Percentiles rank a stretch among this genome's conserved stretches.
Evolutionary conservation across 331 rosid species (phyloP).

Genomic region (Arachis monticola): DNA sequence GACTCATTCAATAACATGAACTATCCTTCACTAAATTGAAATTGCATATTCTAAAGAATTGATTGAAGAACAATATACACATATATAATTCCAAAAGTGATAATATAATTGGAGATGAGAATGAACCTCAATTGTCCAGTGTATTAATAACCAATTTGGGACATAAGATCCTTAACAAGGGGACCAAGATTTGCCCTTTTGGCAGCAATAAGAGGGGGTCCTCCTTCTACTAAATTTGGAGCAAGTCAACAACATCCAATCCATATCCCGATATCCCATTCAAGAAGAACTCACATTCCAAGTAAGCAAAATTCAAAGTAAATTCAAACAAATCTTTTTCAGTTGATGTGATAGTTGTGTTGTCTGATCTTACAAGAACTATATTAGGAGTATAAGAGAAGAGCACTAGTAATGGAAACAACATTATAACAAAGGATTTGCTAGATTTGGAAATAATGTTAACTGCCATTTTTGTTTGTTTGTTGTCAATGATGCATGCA

Average conservation of each 20-base stretch:
- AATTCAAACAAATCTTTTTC: conserved; percentile 72
- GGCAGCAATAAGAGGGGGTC: conserved; percentile 75
- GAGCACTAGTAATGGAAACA: conserved; percentile 38
- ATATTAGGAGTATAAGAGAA: conserved; percentile 9
- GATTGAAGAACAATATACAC: no score
- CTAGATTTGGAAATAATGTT: conserved; percentile 16
- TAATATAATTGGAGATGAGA: background rate
- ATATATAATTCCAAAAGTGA: no score
- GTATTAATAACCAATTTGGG: conserved; percentile 79
- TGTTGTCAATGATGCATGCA: background rate
- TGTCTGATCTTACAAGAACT: background rate
- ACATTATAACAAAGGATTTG: background rate
- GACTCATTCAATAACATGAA: no score
- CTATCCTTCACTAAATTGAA: no score
- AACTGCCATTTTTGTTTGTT: conserved; percentile 41
- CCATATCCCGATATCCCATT: conserved; percentile 68
- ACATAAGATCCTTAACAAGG: conserved; percentile 50
- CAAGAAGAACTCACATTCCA: conserved; percentile 86
- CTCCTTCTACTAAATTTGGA: conserved; percentile 61
- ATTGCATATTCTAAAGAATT: no score
- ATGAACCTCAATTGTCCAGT: conserved; percentile 81
- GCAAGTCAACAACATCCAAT: conserved; percentile 50
- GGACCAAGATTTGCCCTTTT: conserved; percentile 48
- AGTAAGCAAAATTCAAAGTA: conserved; percentile 71
- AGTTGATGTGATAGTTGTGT: background rate